Base-by-base conservation (phyloP, 192 early-diverging fungal species). In the Backusella tarrabulga region DNA sequence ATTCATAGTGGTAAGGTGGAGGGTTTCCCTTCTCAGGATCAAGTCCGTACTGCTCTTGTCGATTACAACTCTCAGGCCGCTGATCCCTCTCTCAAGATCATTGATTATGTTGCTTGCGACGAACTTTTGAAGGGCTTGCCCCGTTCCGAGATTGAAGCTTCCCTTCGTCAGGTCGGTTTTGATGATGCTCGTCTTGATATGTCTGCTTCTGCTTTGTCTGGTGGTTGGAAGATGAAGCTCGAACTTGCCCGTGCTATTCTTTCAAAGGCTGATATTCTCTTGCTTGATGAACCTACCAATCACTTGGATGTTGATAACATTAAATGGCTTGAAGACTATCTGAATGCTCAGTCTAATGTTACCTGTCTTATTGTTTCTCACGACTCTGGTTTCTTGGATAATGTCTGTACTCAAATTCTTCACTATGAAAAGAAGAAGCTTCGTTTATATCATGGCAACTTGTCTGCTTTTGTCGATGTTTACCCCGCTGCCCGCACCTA, bases 251-350 rank as follows among this genome's bases (percentile, higher is more conserved):
- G 92, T 79, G 93, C 94, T 26, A 92, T 95, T 90, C 77, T 95
- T 46, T 84, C 88, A 78, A 91, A 95, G 36, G 94, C 97, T 8
- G 95, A 95, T 74, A 91, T 98, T 41, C 85, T 98, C 52, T 88
- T 98, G 38, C 84, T 98, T 54, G 97, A 98, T 83, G 96, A 98
- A 86, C 97, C 97, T 26, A 98, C 94, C 14, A 95, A 95, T 81
- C 94, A 95, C 81, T 86, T 95, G 90, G 94, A 95, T 79, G 88
- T 92, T 21, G 80, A 73, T 44, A 94, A 93, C 76, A 87, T 94
- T 68, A 89, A 88, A 69, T 95, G 94, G 94, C 77, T 95, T 3
- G 90, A 91, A 75, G 86, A 94, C 40, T 94, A 93, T 80, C 85
- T 95, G 19, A 87, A 84, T 71, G 72, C 81, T 67, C 87, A 91